phyloP scores from a whole-genome alignment of 192 early-diverging fungal species.

The Borealophlyctis nickersoniae region DNA sequence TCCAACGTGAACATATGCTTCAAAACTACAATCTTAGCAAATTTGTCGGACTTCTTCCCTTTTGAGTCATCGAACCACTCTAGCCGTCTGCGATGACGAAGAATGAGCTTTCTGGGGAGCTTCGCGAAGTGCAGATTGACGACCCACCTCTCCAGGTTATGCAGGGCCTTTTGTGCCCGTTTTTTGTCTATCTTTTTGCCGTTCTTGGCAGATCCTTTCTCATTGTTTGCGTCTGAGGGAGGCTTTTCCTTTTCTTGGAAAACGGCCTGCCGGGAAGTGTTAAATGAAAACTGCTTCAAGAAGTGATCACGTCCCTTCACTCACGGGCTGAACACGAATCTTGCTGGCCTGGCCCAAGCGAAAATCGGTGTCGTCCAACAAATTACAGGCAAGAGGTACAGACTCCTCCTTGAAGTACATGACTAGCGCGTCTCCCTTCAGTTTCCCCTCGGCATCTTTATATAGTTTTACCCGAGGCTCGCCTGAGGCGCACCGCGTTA shows the following conservation, averaged over 20 bases:
- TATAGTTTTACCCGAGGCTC: conserved; percentile 91
- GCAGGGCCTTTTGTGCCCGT: conserved; percentile 35
- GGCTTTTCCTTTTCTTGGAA: conserved; percentile 73
- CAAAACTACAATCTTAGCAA: conserved; percentile 80
- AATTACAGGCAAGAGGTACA: conserved; percentile 75
- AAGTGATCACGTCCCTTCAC: neutral
- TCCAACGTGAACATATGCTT: conserved; percentile 91
- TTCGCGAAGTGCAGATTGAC: neutral
- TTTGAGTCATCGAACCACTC: conserved; percentile 83
- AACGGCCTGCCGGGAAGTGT: conserved; percentile 58
- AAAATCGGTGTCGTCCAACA: conserved; percentile 85
- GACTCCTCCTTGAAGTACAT: conserved; percentile 89
- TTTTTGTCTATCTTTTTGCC: conserved; percentile 37
- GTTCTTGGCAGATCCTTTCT: neutral
- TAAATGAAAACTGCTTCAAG: conserved; percentile 4
- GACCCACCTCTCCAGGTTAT: conserved; percentile 72
- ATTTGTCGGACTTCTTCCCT: conserved; percentile 69
- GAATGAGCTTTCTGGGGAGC: neutral
- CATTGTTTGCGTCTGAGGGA: conserved; percentile 1
- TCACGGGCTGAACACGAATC: conserved; percentile 59
- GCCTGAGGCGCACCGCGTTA: too few species aligned
- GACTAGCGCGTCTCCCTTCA: conserved; percentile 91
- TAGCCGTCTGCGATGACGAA: conserved; percentile 61
- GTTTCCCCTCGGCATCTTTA: conserved; percentile 55
- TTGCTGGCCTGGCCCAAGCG: conserved; percentile 60